A percentile compares a stretch with the other conserved stretches of the same genome.
Conservation (phyloP, 2,329 filamentous ascomycete genomes). For the Colletotrichum caudatum region DNA sequence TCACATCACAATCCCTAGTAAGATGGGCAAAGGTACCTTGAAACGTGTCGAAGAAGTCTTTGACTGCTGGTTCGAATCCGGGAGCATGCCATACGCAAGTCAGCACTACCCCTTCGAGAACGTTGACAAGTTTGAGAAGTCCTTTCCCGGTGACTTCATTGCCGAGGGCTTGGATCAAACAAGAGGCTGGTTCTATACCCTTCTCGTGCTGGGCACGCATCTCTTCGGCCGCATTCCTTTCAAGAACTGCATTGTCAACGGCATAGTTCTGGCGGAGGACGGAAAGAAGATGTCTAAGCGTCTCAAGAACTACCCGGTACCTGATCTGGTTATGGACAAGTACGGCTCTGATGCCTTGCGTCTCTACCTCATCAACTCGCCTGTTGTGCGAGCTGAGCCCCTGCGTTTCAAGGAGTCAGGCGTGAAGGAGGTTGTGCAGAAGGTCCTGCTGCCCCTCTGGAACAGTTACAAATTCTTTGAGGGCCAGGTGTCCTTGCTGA, state of each 20-base stretch:
- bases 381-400: conserved; percentile 91
- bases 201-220: conserved; percentile 88
- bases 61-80: conserved; percentile 97
- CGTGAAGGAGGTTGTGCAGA: conserved; percentile 94
- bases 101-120: conserved; percentile 95
- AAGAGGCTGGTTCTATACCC: conserved; percentile 95
- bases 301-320: conserved; percentile 95
- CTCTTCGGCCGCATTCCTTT: conserved; percentile 88
- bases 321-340: conserved; percentile 82
- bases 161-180: conserved; percentile 95
- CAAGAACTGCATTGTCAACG: conserved; percentile 96
- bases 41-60: conserved; percentile 89
- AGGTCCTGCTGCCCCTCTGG: conserved; percentile 91
- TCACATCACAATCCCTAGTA: conserved; percentile 92
- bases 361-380: conserved; percentile 97
- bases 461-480: conserved; percentile 98
- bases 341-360: conserved; percentile 94
- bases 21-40: conserved; percentile 85
- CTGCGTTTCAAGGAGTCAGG: conserved; percentile 91
- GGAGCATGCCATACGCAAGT: conserved; percentile 93
- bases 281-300: conserved; percentile 99
- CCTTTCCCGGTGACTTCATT: conserved; percentile 94
- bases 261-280: conserved; percentile 92
- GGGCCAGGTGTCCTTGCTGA: conserved; percentile 84
- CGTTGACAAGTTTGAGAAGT: conserved; percentile 80